A percentile compares a stretch with the other conserved stretches of the same genome.
Evolutionary conservation across 345 rosid genomes (phyloP).

Genomic region (rapeseed (Brassica napus)): DNA sequence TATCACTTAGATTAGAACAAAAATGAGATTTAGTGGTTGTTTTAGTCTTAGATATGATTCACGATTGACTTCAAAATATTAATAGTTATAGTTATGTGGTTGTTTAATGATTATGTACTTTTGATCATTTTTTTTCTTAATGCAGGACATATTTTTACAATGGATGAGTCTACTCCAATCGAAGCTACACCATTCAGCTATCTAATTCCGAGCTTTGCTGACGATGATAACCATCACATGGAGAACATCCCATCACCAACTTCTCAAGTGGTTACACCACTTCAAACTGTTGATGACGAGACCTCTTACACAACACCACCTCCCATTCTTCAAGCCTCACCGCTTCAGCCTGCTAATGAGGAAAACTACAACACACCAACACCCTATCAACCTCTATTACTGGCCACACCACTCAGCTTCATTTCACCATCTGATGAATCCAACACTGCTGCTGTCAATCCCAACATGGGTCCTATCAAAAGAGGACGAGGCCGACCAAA

Average conservation of each 20-base stretch:
- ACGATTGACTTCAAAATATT: not conserved
- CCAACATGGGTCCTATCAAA: not conserved
- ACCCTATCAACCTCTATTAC: not conserved
- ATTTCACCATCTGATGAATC: not conserved
- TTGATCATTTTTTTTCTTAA: not conserved
- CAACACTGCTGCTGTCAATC: not conserved
- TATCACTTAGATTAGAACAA: not conserved
- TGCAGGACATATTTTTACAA: not conserved
- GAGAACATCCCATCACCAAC: not conserved
- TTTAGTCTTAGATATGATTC: not conserved
- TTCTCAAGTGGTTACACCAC: not conserved
- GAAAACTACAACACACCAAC: not conserved
- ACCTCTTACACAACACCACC: not conserved
- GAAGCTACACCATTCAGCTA: not conserved
- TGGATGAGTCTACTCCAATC: not conserved
- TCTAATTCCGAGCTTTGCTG: not conserved
- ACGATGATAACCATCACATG: not conserved
- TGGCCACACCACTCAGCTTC: not conserved
- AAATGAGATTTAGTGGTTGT: not conserved
- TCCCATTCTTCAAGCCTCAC: not conserved
- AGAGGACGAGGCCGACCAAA: conserved; percentile 22
- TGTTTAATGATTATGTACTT: not conserved
- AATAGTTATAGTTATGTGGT: not conserved
- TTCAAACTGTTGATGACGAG: not conserved
- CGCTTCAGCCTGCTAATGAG: not conserved